Evolutionary conservation across 1,284 basidiomycete species (phyloP).

Genomic region (Mycena sp.): DNA sequence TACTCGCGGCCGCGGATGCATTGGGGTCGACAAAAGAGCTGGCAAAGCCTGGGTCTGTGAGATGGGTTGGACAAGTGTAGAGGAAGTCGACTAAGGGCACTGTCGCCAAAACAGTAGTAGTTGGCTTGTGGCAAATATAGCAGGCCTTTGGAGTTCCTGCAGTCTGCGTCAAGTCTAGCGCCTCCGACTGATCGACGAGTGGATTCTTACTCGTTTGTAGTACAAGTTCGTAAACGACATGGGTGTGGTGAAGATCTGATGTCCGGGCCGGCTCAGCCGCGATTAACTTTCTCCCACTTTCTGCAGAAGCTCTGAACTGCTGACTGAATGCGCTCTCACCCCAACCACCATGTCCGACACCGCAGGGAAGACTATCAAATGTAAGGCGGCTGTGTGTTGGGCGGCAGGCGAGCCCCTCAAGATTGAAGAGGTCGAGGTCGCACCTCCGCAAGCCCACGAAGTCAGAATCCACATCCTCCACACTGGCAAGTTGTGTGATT

Average conservation of each 20-base stretch:
- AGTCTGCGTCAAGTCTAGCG: constrained; percentile 52
- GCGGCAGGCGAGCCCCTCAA: constrained; percentile 90
- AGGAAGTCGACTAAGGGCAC: constrained; percentile 79
- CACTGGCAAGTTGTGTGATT: constrained; percentile 66
- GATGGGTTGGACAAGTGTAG: constrained; percentile 75
- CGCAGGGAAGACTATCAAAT: constrained; percentile 82
- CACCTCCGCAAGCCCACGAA: constrained; percentile 90
- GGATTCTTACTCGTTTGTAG: constrained; percentile 76
- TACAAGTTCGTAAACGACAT: constrained; percentile 83
- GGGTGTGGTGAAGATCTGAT: not conserved
- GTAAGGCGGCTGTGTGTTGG: constrained; percentile 98
- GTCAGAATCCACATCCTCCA: constrained; percentile 94
- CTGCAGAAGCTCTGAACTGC: not conserved
- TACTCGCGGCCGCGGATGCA: constrained; percentile 42
- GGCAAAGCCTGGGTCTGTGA: constrained; percentile 77
- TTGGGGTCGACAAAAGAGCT: constrained; percentile 56
- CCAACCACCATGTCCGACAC: constrained; percentile 68
- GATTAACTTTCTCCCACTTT: constrained; percentile 21
- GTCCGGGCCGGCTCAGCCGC: not conserved
- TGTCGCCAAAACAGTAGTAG: constrained; percentile 78
- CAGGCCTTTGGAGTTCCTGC: constrained; percentile 75
- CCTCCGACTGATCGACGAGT: constrained; percentile 13
- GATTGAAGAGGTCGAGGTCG: constrained; percentile 93
- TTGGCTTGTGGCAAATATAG: constrained; percentile 78
- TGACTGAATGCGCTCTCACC: constrained; percentile 18